phyloP scores from a whole-genome alignment of 306 rosid species.

The Echinosophora koreensis region DNA sequence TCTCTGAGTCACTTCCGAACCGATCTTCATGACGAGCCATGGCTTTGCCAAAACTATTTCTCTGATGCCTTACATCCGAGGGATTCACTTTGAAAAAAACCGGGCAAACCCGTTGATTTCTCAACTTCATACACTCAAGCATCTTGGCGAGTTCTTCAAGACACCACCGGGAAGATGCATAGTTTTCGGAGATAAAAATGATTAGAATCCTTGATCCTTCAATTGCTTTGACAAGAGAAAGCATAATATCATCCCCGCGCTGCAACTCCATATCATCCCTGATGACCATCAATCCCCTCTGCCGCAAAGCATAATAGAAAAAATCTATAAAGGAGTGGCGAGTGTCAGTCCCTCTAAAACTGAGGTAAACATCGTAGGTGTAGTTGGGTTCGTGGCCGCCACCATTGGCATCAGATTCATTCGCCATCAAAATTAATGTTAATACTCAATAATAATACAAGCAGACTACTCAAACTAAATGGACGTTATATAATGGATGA shows the following conservation, averaged over 20 bases:
- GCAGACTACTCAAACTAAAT: too few species aligned
- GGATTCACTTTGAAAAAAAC: constrained; percentile 19
- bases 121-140: not conserved
- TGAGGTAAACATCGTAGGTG: not conserved
- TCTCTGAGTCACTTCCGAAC: not conserved
- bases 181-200: not conserved
- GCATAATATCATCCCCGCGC: not conserved
- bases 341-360: not conserved
- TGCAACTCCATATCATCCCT: not conserved
- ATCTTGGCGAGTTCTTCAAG: constrained; percentile 1
- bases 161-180: not conserved
- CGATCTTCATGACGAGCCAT: not conserved
- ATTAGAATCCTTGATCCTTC: not conserved
- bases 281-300: constrained; percentile 1
- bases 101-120: not conserved
- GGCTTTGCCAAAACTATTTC: not conserved
- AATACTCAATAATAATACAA: too few species aligned
- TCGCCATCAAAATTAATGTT: too few species aligned
- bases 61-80: not conserved
- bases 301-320: not conserved
- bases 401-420: too few species aligned
- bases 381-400: too few species aligned
- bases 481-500: too few species aligned
- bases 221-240: not conserved
- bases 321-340: not conserved